phyloP scores from a whole-genome alignment of 2,329 filamentous ascomycete genomes.

The Gaeumannomyces sp. region DNA sequence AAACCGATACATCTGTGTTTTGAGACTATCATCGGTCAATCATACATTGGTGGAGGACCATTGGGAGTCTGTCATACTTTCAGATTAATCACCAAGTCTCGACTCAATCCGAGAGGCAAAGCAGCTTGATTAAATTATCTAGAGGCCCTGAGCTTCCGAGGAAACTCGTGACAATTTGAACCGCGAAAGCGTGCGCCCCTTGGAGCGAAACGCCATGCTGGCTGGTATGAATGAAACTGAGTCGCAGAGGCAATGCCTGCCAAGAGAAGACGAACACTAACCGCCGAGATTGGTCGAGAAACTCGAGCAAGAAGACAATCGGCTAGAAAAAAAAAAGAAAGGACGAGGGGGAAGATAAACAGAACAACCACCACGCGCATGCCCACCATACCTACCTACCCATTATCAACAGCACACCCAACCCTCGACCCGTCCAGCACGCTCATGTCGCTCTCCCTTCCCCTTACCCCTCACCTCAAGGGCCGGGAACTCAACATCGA shows the following conservation, averaged over 20 bases:
- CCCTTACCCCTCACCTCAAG: conserved; percentile 28
- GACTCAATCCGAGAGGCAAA: neutral
- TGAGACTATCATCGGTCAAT: no score
- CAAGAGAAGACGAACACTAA: neutral
- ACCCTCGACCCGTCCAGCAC: neutral
- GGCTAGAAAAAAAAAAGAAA: neutral
- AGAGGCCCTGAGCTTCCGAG: neutral
- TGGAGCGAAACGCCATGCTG: neutral
- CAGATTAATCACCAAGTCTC: no score
- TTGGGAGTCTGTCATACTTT: no score
- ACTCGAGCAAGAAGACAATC: neutral
- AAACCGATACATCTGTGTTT: no score
- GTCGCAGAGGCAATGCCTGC: no score
- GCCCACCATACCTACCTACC: no score
- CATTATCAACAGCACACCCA: neutral
- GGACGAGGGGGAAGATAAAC: neutral
- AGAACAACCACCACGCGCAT: neutral
- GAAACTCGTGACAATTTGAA: neutral
- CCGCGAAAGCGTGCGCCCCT: no score
- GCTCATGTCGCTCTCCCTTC: conserved; percentile 25
- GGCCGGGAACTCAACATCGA: conserved; percentile 23
- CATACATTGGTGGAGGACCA: no score
- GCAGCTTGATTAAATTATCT: neutral
- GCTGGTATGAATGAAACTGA: neutral
- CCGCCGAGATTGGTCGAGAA: neutral